phyloP scores from a whole-genome alignment of 108 stramenopile genomes.

The Seminavis robusta region DNA sequence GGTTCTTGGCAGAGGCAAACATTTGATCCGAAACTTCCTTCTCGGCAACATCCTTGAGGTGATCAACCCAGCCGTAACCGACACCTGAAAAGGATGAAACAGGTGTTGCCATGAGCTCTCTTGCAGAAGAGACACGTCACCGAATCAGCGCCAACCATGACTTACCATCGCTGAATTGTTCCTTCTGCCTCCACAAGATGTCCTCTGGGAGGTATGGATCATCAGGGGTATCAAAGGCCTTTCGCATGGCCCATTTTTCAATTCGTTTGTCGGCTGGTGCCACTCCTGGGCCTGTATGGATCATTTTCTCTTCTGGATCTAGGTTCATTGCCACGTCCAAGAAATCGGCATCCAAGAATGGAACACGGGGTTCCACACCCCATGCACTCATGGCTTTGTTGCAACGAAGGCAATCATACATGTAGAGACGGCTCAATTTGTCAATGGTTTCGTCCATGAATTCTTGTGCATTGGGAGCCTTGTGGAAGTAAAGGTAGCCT shows the following conservation, averaged over 20 bases:
- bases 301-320: constrained; percentile 95
- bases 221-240: constrained; percentile 98
- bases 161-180: constrained; percentile 97
- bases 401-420: constrained; percentile 97
- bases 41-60: constrained; percentile 88
- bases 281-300: constrained; percentile 70
- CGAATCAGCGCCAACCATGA: not conserved
- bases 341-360: constrained; percentile 97
- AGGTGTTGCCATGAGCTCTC: not conserved
- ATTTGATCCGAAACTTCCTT: constrained; percentile 89
- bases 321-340: constrained; percentile 95
- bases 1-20: constrained; percentile 88
- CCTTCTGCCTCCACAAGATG: constrained; percentile 99
- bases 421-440: constrained; percentile 91
- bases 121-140: not conserved
- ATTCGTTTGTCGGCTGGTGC: constrained; percentile 79
- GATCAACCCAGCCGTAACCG: constrained; percentile 98
- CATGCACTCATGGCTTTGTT: constrained; percentile 99
- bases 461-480: constrained; percentile 95
- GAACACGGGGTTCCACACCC: constrained; percentile 97
- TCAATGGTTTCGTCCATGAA: constrained; percentile 96
- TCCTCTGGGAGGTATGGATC: constrained; percentile 96
- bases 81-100: constrained; percentile 57
- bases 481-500: constrained; percentile 99
- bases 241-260: constrained; percentile 96